Percentiles rank a stretch among this genome's conserved stretches.
phyloP scores from a whole-genome alignment of 768 basidiomycete genomes.

The Pulveroboletus sp. region DNA sequence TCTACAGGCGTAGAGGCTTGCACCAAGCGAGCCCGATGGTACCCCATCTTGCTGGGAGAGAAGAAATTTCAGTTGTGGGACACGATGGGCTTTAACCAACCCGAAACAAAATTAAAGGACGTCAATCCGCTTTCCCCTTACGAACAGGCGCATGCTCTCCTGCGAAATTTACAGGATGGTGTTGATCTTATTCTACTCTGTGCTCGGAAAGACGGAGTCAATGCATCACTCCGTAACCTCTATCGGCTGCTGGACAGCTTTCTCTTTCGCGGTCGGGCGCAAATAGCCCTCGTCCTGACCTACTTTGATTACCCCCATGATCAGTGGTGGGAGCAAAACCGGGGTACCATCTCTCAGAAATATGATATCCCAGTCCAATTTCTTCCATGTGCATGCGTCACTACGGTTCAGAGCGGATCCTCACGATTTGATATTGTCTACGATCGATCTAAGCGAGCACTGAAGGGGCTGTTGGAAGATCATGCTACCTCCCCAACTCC shows the following conservation, averaged over 20 bases:
- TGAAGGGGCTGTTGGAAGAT: constrained; percentile 8
- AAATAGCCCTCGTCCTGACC: constrained; percentile 36
- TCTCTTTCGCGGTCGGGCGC: constrained; percentile 34
- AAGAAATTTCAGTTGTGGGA: constrained; percentile 30
- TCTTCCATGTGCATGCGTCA: constrained; percentile 17
- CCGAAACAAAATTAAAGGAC: constrained; percentile 9
- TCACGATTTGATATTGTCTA: background rate
- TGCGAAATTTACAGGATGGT: constrained; percentile 32
- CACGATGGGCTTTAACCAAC: constrained; percentile 32
- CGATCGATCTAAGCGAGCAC: constrained; percentile 11
- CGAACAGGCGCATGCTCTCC: constrained; percentile 30
- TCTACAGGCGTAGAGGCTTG: constrained; percentile 30
- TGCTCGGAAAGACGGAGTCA: constrained; percentile 37
- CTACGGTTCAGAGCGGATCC: constrained; percentile 7
- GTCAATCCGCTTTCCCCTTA: constrained; percentile 19
- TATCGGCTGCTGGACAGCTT: constrained; percentile 36
- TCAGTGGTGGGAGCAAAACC: constrained; percentile 38
- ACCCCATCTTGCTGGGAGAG: constrained; percentile 17
- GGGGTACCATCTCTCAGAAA: constrained; percentile 14
- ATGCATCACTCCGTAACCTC: constrained; percentile 31
- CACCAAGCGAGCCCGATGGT: constrained; percentile 28
- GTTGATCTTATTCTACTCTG: constrained; percentile 38
- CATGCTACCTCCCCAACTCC: constrained; percentile 9
- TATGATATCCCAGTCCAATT: constrained; percentile 9
- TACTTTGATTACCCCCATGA: constrained; percentile 32